Percentiles rank a stretch among this genome's conserved stretches.
phyloP scores from a whole-genome alignment of 345 rosid genomes.

The Sisymbrium irio region DNA sequence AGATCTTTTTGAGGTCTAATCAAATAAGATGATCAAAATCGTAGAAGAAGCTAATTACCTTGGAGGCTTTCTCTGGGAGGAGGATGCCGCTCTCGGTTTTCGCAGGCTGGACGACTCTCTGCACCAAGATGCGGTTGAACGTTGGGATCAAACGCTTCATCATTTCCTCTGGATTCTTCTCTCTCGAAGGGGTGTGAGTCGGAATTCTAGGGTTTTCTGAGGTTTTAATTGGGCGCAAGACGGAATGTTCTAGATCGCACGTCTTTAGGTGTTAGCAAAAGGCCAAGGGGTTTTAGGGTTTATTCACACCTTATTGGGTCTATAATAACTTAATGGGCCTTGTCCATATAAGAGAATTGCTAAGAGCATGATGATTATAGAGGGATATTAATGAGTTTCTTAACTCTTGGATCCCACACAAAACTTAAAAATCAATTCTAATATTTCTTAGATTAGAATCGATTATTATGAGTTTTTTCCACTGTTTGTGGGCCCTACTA shows the following conservation, averaged over 20 bases:
- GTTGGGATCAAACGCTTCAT: slow-evolving; percentile 77
- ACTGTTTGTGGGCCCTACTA: no score
- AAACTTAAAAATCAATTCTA: no score
- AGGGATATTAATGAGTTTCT: no score
- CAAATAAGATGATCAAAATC: background rate
- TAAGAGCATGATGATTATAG: no score
- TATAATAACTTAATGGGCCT: background rate
- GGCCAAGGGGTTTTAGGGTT: slow-evolving; percentile 21
- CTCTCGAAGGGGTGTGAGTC: background rate
- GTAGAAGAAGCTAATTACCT: slow-evolving; percentile 34
- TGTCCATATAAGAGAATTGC: no score
- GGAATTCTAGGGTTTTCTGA: slow-evolving; percentile 8
- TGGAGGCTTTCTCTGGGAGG: slow-evolving; percentile 67
- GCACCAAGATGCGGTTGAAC: slow-evolving; percentile 67
- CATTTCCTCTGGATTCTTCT: slow-evolving; percentile 38
- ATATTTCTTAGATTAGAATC: no score
- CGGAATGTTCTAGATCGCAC: slow-evolving; percentile 19
- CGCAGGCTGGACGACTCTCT: slow-evolving; percentile 77
- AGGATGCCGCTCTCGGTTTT: slow-evolving; percentile 76
- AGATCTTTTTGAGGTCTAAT: background rate
- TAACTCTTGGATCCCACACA: no score
- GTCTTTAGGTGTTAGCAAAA: background rate
- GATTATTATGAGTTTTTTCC: no score
- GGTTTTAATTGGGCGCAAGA: background rate
- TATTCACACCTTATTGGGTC: slow-evolving; percentile 13